Evolutionary conservation across 2,329 filamentous ascomycete genomes (phyloP), one percentile per base, ranked within the genome.

Genomic region (Keithomyces neogunnii): DNA sequence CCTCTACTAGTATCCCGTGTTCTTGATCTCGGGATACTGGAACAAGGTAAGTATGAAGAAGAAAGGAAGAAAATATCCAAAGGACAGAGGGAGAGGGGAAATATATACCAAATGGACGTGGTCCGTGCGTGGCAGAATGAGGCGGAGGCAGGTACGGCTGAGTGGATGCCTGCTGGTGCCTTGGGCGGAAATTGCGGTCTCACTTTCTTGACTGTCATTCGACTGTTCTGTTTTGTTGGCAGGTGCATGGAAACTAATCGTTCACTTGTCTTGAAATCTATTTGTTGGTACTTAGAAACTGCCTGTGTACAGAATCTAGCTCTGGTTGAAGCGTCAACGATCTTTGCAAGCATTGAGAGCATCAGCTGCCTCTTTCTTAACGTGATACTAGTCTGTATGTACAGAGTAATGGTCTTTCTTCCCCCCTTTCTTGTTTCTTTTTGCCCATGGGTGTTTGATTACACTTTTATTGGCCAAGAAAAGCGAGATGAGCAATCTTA

Each of bases 11-110:
- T 59, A 58, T 52, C 60, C 60, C 62, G 65, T 57, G 62, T 69
- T 71, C 69, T 56, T 76, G 73, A 77, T 63, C 73, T 61, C 62
- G 64, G 61, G 56, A 58, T 54, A 59, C 62, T 67, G 63, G 63
- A 66, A 68, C 66, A 76, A 76, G 72, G 72, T 75, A 76, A 76
- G 73, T 75, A 75, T 76, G 69, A 71, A 68, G 66, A 70, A 64
- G 57, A 67, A 66, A 64, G 55, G 53, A 59, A 60, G 47, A 55
- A 56, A 62, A 57, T 54, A 51, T 45, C 28, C 50, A 53, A 43
- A 61, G 53, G 50, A 42, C 7, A 50, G 19, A 43, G 45, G 48
- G n/a, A 30, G 29, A 36, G 13, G 30, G 32, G 31, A 8, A 2
- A 26, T 57, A 59, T 66, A 65, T 62, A 63, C 3, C 33, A 3